These are phyloP conservation scores for Posidonia oceanica DNA, from an alignment of 116 monocot genomes.

Conservation along the genomic window DNA sequence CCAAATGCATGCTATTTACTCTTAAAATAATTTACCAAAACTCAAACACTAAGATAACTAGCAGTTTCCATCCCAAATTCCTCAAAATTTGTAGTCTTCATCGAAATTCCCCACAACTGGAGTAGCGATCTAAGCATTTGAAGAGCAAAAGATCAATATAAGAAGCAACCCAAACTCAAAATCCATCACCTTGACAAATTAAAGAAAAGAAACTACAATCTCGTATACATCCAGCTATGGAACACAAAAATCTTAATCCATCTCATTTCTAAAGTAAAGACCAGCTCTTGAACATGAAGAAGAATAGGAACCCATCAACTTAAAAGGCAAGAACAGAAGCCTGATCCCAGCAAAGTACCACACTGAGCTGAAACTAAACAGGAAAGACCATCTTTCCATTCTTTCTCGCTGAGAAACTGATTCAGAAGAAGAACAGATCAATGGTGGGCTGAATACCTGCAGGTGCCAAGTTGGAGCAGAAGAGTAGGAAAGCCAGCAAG, in stretches of 20 bases:
- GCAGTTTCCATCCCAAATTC: no score
- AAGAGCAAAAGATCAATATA: neutral
- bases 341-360: neutral
- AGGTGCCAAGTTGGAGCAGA: slow-evolving; percentile 7
- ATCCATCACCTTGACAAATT: neutral
- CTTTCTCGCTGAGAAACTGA: neutral
- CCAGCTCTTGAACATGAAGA: neutral
- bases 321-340: neutral
- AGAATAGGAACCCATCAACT: neutral
- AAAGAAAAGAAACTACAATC: neutral
- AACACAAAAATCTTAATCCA: slow-evolving; percentile 1
- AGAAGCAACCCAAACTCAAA: neutral
- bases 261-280: neutral
- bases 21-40: no score
- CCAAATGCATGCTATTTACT: no score
- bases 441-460: neutral
- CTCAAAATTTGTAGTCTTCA: no score
- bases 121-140: neutral
- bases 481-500: neutral
- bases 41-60: no score
- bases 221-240: neutral
- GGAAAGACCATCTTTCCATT: neutral
- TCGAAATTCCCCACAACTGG: no score
- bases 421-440: neutral
- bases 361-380: neutral